Evolutionary conservation across 2,329 filamentous ascomycete species (phyloP).

Genomic region (Fusarium sp.): DNA sequence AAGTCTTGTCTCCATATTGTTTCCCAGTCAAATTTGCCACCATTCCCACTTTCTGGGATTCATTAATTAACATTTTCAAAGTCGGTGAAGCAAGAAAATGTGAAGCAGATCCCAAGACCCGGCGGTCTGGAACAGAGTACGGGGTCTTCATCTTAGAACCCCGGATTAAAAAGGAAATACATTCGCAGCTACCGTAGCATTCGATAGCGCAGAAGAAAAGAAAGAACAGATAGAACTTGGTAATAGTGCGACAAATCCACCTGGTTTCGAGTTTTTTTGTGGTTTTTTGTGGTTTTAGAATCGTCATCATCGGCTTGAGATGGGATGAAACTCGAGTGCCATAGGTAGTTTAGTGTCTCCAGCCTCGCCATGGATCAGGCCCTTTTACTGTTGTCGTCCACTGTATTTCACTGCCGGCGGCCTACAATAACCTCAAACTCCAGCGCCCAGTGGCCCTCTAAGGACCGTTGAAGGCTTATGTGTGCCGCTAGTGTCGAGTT

Average conservation of each 20-base stretch:
- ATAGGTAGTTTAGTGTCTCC: background rate
- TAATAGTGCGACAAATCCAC: conserved; percentile 7
- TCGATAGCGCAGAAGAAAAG: conserved; percentile 23
- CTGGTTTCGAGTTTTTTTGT: conserved; percentile 3
- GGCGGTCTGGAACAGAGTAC: conserved; percentile 37
- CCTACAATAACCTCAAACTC: conserved; percentile 6
- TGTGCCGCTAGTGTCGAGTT: conserved; percentile 42
- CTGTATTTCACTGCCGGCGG: background rate
- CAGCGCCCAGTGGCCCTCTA: conserved; percentile 25
- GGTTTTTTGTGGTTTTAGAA: background rate
- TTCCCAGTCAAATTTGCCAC: conserved; percentile 39
- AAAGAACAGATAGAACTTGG: conserved; percentile 21
- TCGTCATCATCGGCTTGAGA: conserved; percentile 9
- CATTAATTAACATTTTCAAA: conserved; percentile 6
- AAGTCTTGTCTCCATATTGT: conserved; percentile 8
- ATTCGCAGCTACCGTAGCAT: background rate
- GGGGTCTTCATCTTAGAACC: conserved; percentile 29
- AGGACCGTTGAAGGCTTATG: conserved; percentile 38
- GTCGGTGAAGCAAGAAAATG: conserved; percentile 39
- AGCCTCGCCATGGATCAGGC: conserved; percentile 24
- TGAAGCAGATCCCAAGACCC: conserved; percentile 18
- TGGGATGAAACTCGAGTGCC: conserved; percentile 16
- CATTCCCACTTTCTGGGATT: conserved; percentile 25
- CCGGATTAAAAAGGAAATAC: conserved; percentile 39
- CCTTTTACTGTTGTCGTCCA: background rate